phyloP scores from a whole-genome alignment of 192 early-diverging fungal genomes.

The Piromyces sp. region DNA sequence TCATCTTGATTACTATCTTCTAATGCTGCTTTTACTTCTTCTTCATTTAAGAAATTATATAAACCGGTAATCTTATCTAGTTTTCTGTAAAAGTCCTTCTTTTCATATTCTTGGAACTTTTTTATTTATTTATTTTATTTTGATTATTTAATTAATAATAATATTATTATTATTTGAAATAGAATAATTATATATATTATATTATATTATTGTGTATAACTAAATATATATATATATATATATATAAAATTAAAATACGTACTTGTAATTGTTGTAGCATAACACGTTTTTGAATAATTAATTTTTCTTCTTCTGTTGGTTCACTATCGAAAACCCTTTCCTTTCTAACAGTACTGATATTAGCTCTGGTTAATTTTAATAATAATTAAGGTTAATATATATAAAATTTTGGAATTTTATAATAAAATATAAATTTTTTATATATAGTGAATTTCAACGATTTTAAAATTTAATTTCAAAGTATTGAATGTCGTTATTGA shows the following conservation, averaged over 20 bases:
- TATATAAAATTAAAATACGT: neutral
- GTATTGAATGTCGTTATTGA: no score
- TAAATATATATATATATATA: no score
- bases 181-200: no score
- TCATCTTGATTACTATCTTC: constrained; percentile 67
- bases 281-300: neutral
- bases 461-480: no score
- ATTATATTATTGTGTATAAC: no score
- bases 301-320: neutral
- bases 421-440: no score
- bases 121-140: no score
- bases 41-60: constrained; percentile 56
- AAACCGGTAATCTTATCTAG: constrained; percentile 56
- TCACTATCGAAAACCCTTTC: neutral
- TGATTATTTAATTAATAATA: no score
- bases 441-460: no score
- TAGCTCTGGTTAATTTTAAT: neutral
- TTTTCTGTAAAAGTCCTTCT: constrained; percentile 28
- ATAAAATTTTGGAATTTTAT: no score
- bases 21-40: constrained; percentile 73
- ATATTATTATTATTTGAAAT: no score
- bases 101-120: neutral
- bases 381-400: no score
- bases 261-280: neutral
- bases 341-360: neutral